Evolutionary conservation across 805 yeast species (phyloP).

Genomic region (Candida alai): DNA sequence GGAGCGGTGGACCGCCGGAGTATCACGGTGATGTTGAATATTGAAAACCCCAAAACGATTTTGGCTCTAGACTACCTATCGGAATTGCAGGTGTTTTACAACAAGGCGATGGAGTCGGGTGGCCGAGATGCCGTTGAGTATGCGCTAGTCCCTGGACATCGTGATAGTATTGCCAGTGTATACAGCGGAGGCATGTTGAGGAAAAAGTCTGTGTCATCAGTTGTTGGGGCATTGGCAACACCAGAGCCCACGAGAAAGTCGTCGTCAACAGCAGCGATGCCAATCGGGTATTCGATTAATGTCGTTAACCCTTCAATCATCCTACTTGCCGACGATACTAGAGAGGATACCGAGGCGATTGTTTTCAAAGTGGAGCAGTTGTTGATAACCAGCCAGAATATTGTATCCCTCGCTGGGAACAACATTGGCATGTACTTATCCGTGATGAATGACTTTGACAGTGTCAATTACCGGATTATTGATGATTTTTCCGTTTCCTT

Average conservation of each 20-base stretch:
- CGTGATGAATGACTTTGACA: constrained; percentile 64
- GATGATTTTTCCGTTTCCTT: constrained; percentile 86
- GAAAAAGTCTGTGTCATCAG: background rate
- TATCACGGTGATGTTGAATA: constrained; percentile 51
- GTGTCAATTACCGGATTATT: constrained; percentile 62
- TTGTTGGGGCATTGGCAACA: constrained; percentile 1
- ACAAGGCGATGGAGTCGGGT: constrained; percentile 33
- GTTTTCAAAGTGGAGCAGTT: constrained; percentile 86
- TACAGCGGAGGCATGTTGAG: constrained; percentile 3
- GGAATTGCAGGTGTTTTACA: constrained; percentile 65
- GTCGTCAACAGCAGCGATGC: constrained; percentile 3
- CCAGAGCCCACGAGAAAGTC: background rate
- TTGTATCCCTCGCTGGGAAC: constrained; percentile 61
- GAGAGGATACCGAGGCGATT: constrained; percentile 72
- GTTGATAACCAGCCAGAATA: constrained; percentile 62
- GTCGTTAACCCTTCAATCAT: constrained; percentile 74
- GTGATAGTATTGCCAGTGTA: constrained; percentile 8
- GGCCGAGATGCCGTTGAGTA: constrained; percentile 1
- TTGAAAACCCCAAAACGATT: constrained; percentile 78
- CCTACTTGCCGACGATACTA: constrained; percentile 74
- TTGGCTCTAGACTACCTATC: constrained; percentile 83
- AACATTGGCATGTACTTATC: constrained; percentile 86
- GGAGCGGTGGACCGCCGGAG: constrained; percentile 36
- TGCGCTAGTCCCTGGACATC: background rate
- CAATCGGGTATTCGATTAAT: constrained; percentile 55